These are phyloP conservation scores for Geranomyces variabilis DNA, from an alignment of 192 early-diverging fungal genomes.

Conservation along the genomic window DNA sequence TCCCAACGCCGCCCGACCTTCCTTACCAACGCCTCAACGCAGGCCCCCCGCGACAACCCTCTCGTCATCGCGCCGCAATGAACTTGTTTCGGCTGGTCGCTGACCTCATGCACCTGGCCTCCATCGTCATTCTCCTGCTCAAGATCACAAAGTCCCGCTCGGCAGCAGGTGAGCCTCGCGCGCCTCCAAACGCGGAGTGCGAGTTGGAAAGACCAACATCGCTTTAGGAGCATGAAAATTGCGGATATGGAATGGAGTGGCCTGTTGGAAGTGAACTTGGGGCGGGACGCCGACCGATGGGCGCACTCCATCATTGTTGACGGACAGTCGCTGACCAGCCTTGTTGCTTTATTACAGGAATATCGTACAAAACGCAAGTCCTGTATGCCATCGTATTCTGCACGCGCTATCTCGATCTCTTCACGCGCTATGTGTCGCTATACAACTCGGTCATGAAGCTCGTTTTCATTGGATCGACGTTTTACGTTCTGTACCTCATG, in stretches of 20 bases:
- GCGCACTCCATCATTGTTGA: too few species aligned
- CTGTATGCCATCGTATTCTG: slow-evolving; percentile 90
- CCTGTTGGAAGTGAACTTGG: too few species aligned
- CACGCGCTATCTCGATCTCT: slow-evolving; percentile 94
- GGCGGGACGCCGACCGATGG: too few species aligned
- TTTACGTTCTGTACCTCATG: slow-evolving; percentile 94
- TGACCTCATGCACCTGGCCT: slow-evolving; percentile 93
- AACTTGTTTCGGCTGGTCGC: slow-evolving; percentile 91
- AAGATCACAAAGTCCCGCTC: slow-evolving; percentile 91
- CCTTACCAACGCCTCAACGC: too few species aligned
- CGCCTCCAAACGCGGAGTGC: too few species aligned
- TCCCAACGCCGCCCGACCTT: too few species aligned
- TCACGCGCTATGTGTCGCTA: slow-evolving; percentile 70
- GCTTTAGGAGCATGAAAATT: too few species aligned
- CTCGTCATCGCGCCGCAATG: slow-evolving; percentile 53
- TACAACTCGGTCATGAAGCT: slow-evolving; percentile 97
- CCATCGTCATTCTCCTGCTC: slow-evolving; percentile 88
- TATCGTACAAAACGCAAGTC: slow-evolving; percentile 96
- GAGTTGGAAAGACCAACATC: too few species aligned
- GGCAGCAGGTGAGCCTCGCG: slow-evolving; percentile 66
- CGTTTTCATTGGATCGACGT: slow-evolving; percentile 85
- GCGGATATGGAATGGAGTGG: neutral
- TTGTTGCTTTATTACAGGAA: slow-evolving; percentile 63
- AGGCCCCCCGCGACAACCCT: too few species aligned
- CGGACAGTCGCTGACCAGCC: too few species aligned